phyloP scores from a whole-genome alignment of 768 basidiomycete genomes.

The Sarcomyxa edulis region DNA sequence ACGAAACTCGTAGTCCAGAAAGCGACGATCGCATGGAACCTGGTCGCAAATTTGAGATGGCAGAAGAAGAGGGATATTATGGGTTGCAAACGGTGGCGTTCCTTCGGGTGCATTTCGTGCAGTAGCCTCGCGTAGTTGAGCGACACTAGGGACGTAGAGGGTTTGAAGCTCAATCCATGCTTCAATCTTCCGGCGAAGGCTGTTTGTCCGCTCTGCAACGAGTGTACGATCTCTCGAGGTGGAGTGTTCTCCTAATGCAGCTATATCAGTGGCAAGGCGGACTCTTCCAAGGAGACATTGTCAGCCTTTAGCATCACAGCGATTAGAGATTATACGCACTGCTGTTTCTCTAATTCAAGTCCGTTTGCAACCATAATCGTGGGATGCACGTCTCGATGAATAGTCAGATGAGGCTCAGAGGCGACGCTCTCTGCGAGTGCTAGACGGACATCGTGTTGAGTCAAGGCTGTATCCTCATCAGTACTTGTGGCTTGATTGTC shows the following conservation, averaged over 20 bases:
- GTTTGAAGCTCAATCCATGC: slow-evolving; percentile 21
- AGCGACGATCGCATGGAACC: neutral
- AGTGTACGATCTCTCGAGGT: slow-evolving; percentile 23
- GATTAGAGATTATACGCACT: slow-evolving; percentile 19
- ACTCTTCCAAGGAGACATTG: slow-evolving; percentile 7
- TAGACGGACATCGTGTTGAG: neutral
- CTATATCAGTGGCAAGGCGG: slow-evolving; percentile 9
- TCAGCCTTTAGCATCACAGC: neutral
- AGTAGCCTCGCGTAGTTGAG: neutral
- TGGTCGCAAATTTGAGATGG: slow-evolving; percentile 10
- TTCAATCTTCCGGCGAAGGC: slow-evolving; percentile 17
- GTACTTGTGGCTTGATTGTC: neutral
- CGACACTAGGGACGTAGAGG: slow-evolving; percentile 20
- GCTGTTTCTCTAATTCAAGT: slow-evolving; percentile 26
- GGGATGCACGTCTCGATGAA: slow-evolving; percentile 15
- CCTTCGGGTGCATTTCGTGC: neutral
- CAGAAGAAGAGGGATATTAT: slow-evolving; percentile 14
- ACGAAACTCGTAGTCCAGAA: slow-evolving; percentile 18
- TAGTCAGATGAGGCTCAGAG: neutral
- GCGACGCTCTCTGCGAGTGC: slow-evolving; percentile 17
- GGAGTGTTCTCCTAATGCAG: slow-evolving; percentile 13
- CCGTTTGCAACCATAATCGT: slow-evolving; percentile 21
- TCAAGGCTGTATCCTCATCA: too few relatives aligned
- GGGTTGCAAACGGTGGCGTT: neutral
- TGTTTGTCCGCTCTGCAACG: slow-evolving; percentile 17